A percentile compares a stretch with the other conserved stretches of the same genome.
Evolutionary conservation across 2,329 filamentous ascomycete genomes (phyloP).

Genomic region (Macroventuria anomochaeta): DNA sequence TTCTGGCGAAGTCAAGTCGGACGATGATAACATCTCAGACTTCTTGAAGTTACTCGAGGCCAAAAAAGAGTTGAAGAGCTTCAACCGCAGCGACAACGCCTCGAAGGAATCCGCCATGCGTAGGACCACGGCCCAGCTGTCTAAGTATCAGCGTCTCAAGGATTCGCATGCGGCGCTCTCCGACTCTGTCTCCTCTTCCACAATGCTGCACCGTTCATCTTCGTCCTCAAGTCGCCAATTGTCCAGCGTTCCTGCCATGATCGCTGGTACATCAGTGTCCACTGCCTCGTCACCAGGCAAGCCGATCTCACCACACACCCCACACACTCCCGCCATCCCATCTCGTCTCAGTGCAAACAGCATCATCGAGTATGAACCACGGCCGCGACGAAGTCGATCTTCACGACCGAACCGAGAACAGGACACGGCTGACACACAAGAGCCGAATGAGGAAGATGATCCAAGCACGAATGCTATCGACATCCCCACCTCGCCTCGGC

Average conservation of each 20-base stretch:
- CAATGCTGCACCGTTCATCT: conserved; percentile 82
- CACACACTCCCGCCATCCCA: conserved; percentile 91
- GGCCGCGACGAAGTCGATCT: conserved; percentile 42
- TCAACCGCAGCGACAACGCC: conserved; percentile 68
- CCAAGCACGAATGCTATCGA: conserved; percentile 71
- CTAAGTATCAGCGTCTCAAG: conserved; percentile 85
- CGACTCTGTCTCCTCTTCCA: conserved; percentile 90
- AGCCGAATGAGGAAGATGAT: conserved; percentile 39
- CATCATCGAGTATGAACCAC: conserved; percentile 70
- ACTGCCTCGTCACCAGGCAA: conserved; percentile 88
- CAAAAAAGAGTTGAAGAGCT: conserved; percentile 83
- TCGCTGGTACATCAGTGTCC: conserved; percentile 73
- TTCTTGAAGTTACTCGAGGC: conserved; percentile 89
- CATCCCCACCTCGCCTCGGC: conserved; percentile 73
- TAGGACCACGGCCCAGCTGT: conserved; percentile 78
- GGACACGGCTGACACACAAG: conserved; percentile 34
- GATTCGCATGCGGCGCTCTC: conserved; percentile 89
- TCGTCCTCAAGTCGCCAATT: conserved; percentile 79
- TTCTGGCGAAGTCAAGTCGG: conserved; percentile 72
- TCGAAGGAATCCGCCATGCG: conserved; percentile 72
- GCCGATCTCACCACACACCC: conserved; percentile 85
- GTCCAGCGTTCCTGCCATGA: conserved; percentile 66
- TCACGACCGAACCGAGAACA: conserved; percentile 41
- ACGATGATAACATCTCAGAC: conserved; percentile 92
- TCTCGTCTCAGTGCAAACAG: conserved; percentile 93